These are phyloP conservation scores for Panellus pusillus DNA, from an alignment of 768 basidiomycete species.

Conservation along the genomic window DNA sequence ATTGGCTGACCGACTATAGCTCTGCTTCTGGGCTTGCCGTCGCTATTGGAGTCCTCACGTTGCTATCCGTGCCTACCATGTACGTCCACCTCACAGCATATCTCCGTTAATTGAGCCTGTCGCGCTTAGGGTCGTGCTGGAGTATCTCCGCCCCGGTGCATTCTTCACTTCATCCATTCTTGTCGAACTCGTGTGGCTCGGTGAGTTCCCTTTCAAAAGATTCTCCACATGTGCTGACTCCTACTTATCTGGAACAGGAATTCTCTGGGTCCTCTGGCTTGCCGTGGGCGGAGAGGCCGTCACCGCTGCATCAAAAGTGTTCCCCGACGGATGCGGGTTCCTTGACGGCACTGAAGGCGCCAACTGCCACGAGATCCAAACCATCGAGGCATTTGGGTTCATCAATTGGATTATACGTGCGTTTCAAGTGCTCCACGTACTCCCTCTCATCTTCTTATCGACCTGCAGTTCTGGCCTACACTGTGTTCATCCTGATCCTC, in stretches of 20 bases:
- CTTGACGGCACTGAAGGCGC: neutral
- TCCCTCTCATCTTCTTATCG: too few relatives aligned
- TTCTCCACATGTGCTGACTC: neutral
- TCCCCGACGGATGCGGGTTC: neutral
- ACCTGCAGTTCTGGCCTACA: too few relatives aligned
- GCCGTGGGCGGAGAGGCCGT: neutral
- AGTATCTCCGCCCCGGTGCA: neutral
- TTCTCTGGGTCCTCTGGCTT: conserved; percentile 3
- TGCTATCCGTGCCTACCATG: neutral
- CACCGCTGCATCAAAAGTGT: neutral
- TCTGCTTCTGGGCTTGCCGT: neutral
- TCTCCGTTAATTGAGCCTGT: neutral
- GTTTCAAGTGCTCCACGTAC: neutral
- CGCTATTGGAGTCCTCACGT: neutral
- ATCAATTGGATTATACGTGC: conserved; percentile 1
- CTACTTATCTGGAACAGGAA: neutral
- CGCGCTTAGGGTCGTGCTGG: neutral
- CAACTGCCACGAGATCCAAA: neutral
- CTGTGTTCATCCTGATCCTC: conserved; percentile 20
- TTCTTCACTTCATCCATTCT: conserved; percentile 1
- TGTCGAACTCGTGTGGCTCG: neutral
- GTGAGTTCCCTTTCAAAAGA: neutral
- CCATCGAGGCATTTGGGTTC: conserved; percentile 1
- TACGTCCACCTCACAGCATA: neutral
- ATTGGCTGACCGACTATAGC: too few relatives aligned